Evolutionary conservation across 352 stramenopile species (phyloP).

Genomic region (Phytopythium vexans): DNA sequence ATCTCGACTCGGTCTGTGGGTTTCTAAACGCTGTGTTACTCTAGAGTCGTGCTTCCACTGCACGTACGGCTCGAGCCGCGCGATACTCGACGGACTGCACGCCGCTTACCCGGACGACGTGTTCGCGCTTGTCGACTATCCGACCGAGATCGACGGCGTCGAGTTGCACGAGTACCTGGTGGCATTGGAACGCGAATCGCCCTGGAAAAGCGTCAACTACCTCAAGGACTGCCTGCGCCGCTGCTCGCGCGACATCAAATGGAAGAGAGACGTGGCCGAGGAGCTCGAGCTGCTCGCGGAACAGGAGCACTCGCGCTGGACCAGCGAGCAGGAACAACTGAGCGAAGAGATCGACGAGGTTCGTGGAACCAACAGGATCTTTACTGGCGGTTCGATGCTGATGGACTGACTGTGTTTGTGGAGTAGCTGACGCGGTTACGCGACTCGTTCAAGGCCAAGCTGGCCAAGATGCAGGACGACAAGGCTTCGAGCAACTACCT

Average conservation of each 20-base stretch:
- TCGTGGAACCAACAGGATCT: neutral
- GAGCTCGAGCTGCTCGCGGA: constrained; percentile 74
- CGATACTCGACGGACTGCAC: constrained; percentile 48
- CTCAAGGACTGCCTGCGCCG: constrained; percentile 72
- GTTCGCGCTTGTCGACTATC: constrained; percentile 77
- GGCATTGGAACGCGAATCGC: constrained; percentile 49
- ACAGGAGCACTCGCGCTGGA: constrained; percentile 50
- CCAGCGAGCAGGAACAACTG: constrained; percentile 39
- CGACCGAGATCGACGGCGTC: constrained; percentile 50
- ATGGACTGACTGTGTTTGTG: neutral
- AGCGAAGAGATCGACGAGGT: constrained; percentile 79
- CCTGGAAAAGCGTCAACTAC: constrained; percentile 81
- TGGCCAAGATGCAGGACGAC: constrained; percentile 29
- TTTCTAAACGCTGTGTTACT: constrained; percentile 1
- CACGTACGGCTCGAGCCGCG: constrained; percentile 53
- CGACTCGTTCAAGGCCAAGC: constrained; percentile 65
- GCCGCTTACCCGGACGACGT: constrained; percentile 46
- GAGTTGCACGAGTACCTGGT: constrained; percentile 64
- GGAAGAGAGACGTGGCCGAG: constrained; percentile 65
- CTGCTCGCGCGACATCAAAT: constrained; percentile 75
- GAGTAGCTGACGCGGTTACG: constrained; percentile 53
- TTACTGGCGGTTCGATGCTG: neutral
- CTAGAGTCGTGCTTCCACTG: constrained; percentile 66
- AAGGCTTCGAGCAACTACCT: constrained; percentile 38
- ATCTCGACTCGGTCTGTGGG: neutral